Evolutionary conservation across 148 eudicot species (phyloP).

Genomic region (Rhododendron vialii): DNA sequence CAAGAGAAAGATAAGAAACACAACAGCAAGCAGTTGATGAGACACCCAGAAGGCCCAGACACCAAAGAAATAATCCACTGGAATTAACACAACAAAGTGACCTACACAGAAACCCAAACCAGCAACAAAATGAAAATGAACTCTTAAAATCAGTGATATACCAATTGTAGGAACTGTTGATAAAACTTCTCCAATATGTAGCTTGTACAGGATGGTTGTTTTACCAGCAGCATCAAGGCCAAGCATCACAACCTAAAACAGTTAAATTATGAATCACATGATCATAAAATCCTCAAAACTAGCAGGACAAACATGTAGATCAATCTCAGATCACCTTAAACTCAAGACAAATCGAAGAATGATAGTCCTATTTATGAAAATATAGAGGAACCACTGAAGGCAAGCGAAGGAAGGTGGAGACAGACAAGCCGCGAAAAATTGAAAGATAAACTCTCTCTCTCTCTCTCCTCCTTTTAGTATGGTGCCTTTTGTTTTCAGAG

Average conservation of each 20-base stretch:
- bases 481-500: not conserved
- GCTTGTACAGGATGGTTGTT: conserved; percentile 87
- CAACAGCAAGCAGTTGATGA: not conserved
- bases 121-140: not conserved
- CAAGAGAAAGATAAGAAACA: not conserved
- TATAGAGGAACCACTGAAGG: not conserved
- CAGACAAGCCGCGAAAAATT: not conserved
- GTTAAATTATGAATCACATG: conserved; percentile 4
- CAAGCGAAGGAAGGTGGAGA: not conserved
- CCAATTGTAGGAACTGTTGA: conserved; percentile 96
- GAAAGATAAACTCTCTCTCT: not conserved
- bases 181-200: conserved; percentile 89
- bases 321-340: conserved; percentile 2
- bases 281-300: not conserved
- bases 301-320: not conserved
- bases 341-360: not conserved
- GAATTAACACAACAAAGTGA: not conserved
- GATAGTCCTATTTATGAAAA: not conserved
- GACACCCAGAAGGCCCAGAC: not conserved
- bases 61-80: not conserved
- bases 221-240: conserved; percentile 99
- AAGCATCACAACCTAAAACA: conserved; percentile 87
- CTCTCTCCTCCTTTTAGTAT: not conserved
- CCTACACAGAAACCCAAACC: not conserved
- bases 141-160: conserved; percentile 16